These are phyloP conservation scores for Kodamaea sagamina DNA, from an alignment of 805 yeast species.

Conservation along the genomic window DNA sequence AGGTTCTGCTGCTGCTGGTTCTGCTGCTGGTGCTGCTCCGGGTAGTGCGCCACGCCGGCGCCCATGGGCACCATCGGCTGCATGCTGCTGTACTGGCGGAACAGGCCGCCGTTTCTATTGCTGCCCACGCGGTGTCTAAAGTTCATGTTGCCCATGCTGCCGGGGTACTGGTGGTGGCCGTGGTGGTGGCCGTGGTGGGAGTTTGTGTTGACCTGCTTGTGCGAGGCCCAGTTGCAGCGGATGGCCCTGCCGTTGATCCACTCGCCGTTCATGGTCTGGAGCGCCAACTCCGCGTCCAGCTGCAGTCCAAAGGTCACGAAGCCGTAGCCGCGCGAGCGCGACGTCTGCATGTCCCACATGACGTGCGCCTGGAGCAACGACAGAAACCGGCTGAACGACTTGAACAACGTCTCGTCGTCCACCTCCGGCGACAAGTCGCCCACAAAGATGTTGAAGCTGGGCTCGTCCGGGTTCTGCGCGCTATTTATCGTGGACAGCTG, in stretches of 20 bases:
- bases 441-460: conserved; percentile 73
- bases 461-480: conserved; percentile 38
- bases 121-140: conserved; percentile 1
- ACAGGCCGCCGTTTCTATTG: conserved; percentile 12
- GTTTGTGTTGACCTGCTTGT: conserved; percentile 44
- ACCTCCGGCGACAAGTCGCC: conserved; percentile 85
- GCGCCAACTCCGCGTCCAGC: conserved; percentile 72
- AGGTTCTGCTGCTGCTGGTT: too few relatives aligned
- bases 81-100: conserved; percentile 19
- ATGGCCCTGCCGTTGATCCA: conserved; percentile 72
- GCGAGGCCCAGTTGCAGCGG: conserved; percentile 88
- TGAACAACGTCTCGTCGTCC: conserved; percentile 68
- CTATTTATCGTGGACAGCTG: conserved; percentile 71
- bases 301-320: conserved; percentile 73
- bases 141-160: conserved; percentile 4
- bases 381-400: conserved; percentile 56
- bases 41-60: conserved; percentile 15
- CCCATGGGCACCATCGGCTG: background rate
- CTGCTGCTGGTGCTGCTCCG: conserved; percentile 10
- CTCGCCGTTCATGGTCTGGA: conserved; percentile 72
- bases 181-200: conserved; percentile 1
- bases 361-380: conserved; percentile 82
- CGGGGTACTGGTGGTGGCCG: conserved; percentile 2
- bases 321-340: conserved; percentile 89
- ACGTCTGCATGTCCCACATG: conserved; percentile 97